Percentiles rank a stretch among this genome's conserved stretches.
Evolutionary conservation across 768 basidiomycete species (phyloP).

Genomic region (Serpula lacrymans): DNA sequence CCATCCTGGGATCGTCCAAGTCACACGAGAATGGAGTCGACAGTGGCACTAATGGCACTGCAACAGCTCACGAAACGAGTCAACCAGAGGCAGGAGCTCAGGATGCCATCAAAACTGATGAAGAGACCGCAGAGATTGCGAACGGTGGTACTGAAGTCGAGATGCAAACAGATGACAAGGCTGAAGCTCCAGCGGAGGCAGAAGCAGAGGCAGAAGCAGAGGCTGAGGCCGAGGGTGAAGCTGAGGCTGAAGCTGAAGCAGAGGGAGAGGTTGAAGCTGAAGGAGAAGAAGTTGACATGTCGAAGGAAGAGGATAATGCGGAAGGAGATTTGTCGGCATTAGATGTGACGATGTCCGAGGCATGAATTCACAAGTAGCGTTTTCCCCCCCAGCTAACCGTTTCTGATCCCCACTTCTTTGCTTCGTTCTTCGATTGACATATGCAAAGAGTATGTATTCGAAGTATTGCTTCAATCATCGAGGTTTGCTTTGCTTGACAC

Average conservation of each 20-base stretch:
- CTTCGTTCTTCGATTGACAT: too few relatives aligned
- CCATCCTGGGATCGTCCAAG: slow-evolving; percentile 32
- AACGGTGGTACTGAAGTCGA: too few relatives aligned
- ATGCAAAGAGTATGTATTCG: too few relatives aligned
- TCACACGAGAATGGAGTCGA: slow-evolving; percentile 28
- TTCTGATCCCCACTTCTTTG: too few relatives aligned
- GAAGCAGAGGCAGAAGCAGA: slow-evolving; percentile 6
- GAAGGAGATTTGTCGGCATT: slow-evolving; percentile 23
- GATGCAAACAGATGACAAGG: slow-evolving; percentile 19
- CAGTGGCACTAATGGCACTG: slow-evolving; percentile 20
- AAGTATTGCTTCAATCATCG: too few relatives aligned
- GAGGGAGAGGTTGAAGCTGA: slow-evolving; percentile 13
- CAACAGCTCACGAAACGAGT: slow-evolving; percentile 14
- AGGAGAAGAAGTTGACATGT: slow-evolving; percentile 23
- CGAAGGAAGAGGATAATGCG: slow-evolving; percentile 21
- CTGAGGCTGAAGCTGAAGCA: slow-evolving; percentile 18
- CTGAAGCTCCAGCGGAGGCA: slow-evolving; percentile 13
- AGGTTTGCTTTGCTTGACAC: too few relatives aligned
- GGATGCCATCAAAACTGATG: too few relatives aligned
- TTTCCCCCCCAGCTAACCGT: too few relatives aligned
- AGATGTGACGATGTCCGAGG: slow-evolving; percentile 43
- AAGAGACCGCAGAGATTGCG: too few relatives aligned
- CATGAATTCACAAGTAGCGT: slow-evolving; percentile 13
- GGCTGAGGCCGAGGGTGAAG: too few relatives aligned
- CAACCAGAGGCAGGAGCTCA: slow-evolving; percentile 6